phyloP scores from a whole-genome alignment of 345 rosid genomes.

The Lepidium didymum region DNA sequence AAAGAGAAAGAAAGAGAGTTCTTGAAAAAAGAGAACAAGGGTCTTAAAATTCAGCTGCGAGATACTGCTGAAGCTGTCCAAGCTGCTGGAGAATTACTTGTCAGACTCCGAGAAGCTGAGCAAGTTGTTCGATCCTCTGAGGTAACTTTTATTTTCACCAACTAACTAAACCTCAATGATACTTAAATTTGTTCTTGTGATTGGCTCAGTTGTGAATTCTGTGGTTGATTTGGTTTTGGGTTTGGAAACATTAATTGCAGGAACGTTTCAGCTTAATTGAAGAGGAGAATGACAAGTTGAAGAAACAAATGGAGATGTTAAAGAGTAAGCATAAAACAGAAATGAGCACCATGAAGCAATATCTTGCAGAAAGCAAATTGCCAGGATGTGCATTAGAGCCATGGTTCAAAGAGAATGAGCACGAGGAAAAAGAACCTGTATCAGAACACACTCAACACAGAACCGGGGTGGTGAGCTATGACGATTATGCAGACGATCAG shows the following conservation, averaged over 20 bases:
- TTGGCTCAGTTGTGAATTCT: too few relatives aligned
- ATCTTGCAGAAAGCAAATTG: conserved; percentile 78
- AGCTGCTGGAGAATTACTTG: conserved; percentile 95
- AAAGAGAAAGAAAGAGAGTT: conserved; percentile 74
- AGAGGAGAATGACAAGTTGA: conserved; percentile 74
- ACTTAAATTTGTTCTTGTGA: neutral
- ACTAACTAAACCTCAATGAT: neutral
- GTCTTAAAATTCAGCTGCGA: conserved; percentile 68
- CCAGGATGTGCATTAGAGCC: conserved; percentile 66
- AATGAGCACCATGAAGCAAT: conserved; percentile 89
- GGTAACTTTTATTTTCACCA: conserved; percentile 35
- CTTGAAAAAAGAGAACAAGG: conserved; percentile 74
- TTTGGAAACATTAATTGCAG: conserved; percentile 30
- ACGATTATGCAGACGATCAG: conserved; percentile 51
- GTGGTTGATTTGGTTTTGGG: neutral
- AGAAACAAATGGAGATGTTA: conserved; percentile 74
- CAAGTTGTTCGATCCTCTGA: conserved; percentile 65
- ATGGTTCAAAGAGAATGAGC: conserved; percentile 24
- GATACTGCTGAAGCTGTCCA: conserved; percentile 98
- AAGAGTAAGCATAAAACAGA: conserved; percentile 91
- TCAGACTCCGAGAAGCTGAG: conserved; percentile 81
- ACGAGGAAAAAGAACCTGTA: neutral
- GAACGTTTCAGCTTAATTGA: conserved; percentile 40
- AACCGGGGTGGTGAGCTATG: conserved; percentile 18
- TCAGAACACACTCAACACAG: neutral